Conservation (phyloP, 2,329 filamentous ascomycete genomes). For the Cladosporium oxysporum region DNA sequence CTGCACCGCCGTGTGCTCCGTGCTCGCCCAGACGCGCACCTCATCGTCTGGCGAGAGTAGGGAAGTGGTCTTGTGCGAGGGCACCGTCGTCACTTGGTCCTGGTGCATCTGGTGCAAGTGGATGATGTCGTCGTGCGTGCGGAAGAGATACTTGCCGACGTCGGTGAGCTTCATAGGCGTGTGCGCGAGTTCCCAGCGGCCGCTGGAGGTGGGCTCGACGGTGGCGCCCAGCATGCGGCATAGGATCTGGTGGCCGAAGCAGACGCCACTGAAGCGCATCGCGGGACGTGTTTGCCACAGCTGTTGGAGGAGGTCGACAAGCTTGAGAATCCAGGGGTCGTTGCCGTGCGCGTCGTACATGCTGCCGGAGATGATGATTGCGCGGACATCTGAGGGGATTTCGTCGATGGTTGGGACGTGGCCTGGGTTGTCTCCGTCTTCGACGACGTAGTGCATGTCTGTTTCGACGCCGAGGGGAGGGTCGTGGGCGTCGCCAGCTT, state of each 20-base stretch:
- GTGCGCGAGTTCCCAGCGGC: conserved; percentile 52
- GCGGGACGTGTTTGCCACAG: conserved; percentile 55
- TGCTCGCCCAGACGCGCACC: conserved; percentile 53
- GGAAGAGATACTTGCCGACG: conserved; percentile 46
- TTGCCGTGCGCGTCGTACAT: conserved; percentile 52
- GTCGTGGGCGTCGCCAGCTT: conserved; percentile 54
- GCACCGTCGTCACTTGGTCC: conserved; percentile 44
- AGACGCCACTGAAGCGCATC: conserved; percentile 53
- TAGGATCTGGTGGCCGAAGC: conserved; percentile 53
- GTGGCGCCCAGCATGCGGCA: conserved; percentile 45
- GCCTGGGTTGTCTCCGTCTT: conserved; percentile 44
- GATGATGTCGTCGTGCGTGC: conserved; percentile 37
- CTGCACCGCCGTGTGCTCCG: conserved; percentile 48
- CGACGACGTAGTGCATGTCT: conserved; percentile 57
- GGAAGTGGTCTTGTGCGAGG: conserved; percentile 32
- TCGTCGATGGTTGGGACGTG: conserved; percentile 51
- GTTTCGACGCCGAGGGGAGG: conserved; percentile 59
- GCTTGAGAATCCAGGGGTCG: conserved; percentile 47
- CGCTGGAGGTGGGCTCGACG: conserved; percentile 40
- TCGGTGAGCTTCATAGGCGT: conserved; percentile 44
- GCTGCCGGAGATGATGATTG: conserved; percentile 50
- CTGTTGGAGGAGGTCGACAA: conserved; percentile 50
- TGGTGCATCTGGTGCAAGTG: conserved; percentile 52
- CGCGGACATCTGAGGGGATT: conserved; percentile 47
- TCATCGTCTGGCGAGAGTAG: conserved; percentile 44